Percentiles rank a stretch among this genome's conserved stretches.
phyloP scores from a whole-genome alignment of 116 monocot genomes.

The Trichopus zeylanicus region DNA sequence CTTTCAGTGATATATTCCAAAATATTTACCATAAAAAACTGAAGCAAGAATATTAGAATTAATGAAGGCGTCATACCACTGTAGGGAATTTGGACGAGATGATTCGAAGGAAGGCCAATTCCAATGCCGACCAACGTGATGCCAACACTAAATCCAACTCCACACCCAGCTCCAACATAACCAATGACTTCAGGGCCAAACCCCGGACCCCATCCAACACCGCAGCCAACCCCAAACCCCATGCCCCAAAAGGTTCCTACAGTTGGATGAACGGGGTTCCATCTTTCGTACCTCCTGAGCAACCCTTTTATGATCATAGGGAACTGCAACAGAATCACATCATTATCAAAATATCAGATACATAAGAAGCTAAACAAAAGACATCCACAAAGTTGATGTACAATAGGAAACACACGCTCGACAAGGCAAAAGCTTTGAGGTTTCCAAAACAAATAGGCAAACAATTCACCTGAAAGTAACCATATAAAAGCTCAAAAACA shows the following conservation, averaged over 20 bases:
- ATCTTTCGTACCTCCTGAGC: slow-evolving; percentile 73
- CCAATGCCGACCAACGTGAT: slow-evolving; percentile 66
- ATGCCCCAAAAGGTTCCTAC: slow-evolving; percentile 87
- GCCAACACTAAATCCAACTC: slow-evolving; percentile 79
- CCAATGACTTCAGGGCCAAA: slow-evolving; percentile 92
- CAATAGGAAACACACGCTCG: too few species aligned
- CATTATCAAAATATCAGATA: too few species aligned
- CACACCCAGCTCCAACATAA: slow-evolving; percentile 94
- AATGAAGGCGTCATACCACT: slow-evolving; percentile 25
- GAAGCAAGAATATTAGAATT: background rate
- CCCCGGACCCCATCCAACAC: slow-evolving; percentile 95
- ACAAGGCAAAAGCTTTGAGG: too few species aligned
- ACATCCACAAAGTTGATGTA: too few species aligned
- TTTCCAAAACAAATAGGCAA: too few species aligned
- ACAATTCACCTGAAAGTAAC: too few species aligned
- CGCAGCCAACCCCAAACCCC: slow-evolving; percentile 85
- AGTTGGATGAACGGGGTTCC: slow-evolving; percentile 97
- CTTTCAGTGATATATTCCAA: background rate
- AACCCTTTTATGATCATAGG: slow-evolving; percentile 88
- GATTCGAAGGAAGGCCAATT: slow-evolving; percentile 64
- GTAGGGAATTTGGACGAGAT: slow-evolving; percentile 26
- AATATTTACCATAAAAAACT: background rate
- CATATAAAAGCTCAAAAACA: too few species aligned
- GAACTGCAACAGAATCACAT: slow-evolving; percentile 16
- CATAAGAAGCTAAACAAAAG: too few species aligned